Conservation (phyloP, 345 rosid species). For the Eucalyptus marginata region DNA sequence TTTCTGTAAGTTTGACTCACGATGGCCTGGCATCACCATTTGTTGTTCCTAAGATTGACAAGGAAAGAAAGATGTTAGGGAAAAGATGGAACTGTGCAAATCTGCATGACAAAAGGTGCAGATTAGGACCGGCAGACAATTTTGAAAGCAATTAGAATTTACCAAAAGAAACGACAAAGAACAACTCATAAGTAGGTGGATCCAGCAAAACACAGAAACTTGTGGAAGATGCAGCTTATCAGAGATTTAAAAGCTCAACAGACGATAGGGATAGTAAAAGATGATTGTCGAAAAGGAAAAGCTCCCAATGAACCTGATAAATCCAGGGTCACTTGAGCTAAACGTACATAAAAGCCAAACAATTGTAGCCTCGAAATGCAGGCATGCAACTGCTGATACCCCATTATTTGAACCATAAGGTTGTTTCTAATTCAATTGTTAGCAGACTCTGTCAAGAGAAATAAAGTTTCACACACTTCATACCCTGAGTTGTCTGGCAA, state of each 20-base stretch:
- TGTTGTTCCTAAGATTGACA: slow-evolving; percentile 58
- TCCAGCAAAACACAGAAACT: background rate
- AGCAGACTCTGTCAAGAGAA: background rate
- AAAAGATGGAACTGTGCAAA: background rate
- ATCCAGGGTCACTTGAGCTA: background rate
- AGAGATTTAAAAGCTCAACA: background rate
- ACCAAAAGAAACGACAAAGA: background rate
- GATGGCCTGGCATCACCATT: slow-evolving; percentile 94
- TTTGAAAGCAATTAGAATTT: background rate
- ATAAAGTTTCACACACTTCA: background rate
- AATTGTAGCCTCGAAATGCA: background rate
- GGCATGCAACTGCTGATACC: background rate
- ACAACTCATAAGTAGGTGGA: background rate
- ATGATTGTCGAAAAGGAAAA: background rate
- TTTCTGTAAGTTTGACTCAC: slow-evolving; percentile 74
- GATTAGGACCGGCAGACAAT: background rate
- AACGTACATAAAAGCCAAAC: background rate
- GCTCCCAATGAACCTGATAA: background rate
- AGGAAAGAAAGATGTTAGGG: background rate
- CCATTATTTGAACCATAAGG: background rate
- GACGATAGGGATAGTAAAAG: background rate
- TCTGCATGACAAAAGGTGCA: background rate
- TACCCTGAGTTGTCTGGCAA: slow-evolving; percentile 88
- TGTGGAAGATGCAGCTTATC: background rate
- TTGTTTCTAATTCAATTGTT: background rate